These are phyloP conservation scores for Daldinia concentrica DNA, from an alignment of 495 filamentous ascomycete species.

Conservation along the genomic window DNA sequence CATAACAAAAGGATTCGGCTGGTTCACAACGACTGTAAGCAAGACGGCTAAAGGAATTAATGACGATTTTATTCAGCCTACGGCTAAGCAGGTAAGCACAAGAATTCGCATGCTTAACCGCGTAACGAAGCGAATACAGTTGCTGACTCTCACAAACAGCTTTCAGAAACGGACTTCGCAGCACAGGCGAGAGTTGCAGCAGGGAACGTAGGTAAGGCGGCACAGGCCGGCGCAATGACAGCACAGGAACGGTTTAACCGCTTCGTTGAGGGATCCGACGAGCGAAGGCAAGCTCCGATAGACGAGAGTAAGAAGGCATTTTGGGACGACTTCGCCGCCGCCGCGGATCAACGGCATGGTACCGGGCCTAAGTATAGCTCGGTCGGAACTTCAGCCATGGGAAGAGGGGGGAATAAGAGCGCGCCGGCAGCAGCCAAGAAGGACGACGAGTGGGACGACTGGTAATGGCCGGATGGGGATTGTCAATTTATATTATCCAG, in stretches of 20 bases:
- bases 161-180: slow-evolving; percentile 88
- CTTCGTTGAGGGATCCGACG: slow-evolving; percentile 74
- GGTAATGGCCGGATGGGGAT: slow-evolving; percentile 52
- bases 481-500: background rate
- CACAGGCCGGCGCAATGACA: slow-evolving; percentile 68
- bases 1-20: slow-evolving; percentile 90
- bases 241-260: slow-evolving; percentile 80
- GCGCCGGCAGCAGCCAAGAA: slow-evolving; percentile 53
- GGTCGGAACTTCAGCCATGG: slow-evolving; percentile 80
- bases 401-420: slow-evolving; percentile 58
- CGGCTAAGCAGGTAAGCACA: slow-evolving; percentile 77
- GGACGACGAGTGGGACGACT: slow-evolving; percentile 72
- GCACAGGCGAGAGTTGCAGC: slow-evolving; percentile 80
- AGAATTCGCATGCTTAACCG: slow-evolving; percentile 12
- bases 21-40: slow-evolving; percentile 85
- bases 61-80: slow-evolving; percentile 88
- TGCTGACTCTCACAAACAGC: slow-evolving; percentile 53
- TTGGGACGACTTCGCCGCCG: slow-evolving; percentile 81
- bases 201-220: slow-evolving; percentile 67
- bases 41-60: slow-evolving; percentile 91
- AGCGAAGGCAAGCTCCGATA: slow-evolving; percentile 48
- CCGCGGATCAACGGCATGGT: slow-evolving; percentile 57
- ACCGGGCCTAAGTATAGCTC: slow-evolving; percentile 52
- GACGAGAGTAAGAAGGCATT: slow-evolving; percentile 81
- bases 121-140: background rate